Base-by-base conservation (phyloP, 306 rosid species). In the Quercus alba region DNA sequence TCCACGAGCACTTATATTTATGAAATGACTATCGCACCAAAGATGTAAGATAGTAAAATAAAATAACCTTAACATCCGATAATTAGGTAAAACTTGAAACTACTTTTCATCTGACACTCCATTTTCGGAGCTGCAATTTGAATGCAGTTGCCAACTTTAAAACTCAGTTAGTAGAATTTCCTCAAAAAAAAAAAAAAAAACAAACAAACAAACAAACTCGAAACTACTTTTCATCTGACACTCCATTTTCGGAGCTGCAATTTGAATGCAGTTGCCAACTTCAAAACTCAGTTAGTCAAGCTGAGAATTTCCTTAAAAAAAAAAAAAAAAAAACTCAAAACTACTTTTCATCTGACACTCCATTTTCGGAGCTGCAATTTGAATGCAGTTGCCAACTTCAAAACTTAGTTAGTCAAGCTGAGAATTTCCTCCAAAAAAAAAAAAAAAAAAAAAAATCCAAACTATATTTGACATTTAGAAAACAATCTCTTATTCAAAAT, bases 41-140 rank as follows among this genome's bases (percentile, higher is more conserved):
- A 0, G 0, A 1, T 25, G 1, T 25, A 0, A 0, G 28, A 0
- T 26, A 26, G 28, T 26, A 9, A 58, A 20, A 58, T 1, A 8
- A 20, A 1, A 6, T 6, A 12, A 12, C 54, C 17, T 49, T 49
- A 49, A 2, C 14, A 21, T 56, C 8, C 21, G 25, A 56, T 18
- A 59, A 59, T 9, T 23, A 17, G 70, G 28, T 26, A 26, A 26
- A 26, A 26, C 0, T 64, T 64, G 17, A 64, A 64, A 64, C 70
- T 31, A 30, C 19, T 13, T 28, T 33, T 28, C 46, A 30, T 3
- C 19, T 3, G 0, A 28, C 9, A 35, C 70, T 64, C 11, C 38
- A 28, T 2, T 31, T 14, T 63, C 11, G 41, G 41, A 15, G 69
- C 5, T 13, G 17, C 31, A 5, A 13, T 12, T 28, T 63, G 38